phyloP scores from a whole-genome alignment of 2,329 filamentous ascomycete genomes.

The Aspergillus hortae region DNA sequence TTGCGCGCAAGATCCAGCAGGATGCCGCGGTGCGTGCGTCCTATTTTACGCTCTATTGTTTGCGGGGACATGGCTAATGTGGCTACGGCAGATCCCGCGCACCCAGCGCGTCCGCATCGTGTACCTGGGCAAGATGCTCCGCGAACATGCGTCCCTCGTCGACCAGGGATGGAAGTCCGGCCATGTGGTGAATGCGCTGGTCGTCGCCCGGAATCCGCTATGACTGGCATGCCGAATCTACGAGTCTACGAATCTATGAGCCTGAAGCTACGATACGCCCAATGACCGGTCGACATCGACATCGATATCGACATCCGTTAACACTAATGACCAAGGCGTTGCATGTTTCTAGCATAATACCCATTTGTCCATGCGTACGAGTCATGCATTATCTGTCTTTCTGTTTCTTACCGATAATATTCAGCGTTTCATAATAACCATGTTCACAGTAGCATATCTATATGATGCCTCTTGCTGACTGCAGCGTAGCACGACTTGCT shows the following conservation, averaged over 20 bases:
- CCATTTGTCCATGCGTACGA: conserved; percentile 11
- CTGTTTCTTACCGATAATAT: not conserved
- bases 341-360: conserved; percentile 25
- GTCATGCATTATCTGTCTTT: not conserved
- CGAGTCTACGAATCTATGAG: not conserved
- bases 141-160: conserved; percentile 61
- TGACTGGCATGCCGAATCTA: not conserved
- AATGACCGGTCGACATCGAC: too few relatives aligned
- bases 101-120: conserved; percentile 65
- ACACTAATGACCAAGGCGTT: conserved; percentile 2
- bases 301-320: not conserved
- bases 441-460: not conserved
- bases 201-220: conserved; percentile 41
- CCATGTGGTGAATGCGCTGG: conserved; percentile 73
- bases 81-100: conserved; percentile 50
- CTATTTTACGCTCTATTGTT: not conserved
- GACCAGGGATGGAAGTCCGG: conserved; percentile 73
- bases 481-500: too few relatives aligned
- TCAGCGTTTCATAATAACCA: too few relatives aligned
- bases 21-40: conserved; percentile 57
- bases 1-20: conserved; percentile 62
- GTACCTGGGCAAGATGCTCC: conserved; percentile 77
- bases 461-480: not conserved
- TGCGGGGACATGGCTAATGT: conserved; percentile 5
- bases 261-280: too few relatives aligned